Evolutionary conservation across 208 protist genomes (phyloP).

Genomic region (Porcisia deanei): DNA sequence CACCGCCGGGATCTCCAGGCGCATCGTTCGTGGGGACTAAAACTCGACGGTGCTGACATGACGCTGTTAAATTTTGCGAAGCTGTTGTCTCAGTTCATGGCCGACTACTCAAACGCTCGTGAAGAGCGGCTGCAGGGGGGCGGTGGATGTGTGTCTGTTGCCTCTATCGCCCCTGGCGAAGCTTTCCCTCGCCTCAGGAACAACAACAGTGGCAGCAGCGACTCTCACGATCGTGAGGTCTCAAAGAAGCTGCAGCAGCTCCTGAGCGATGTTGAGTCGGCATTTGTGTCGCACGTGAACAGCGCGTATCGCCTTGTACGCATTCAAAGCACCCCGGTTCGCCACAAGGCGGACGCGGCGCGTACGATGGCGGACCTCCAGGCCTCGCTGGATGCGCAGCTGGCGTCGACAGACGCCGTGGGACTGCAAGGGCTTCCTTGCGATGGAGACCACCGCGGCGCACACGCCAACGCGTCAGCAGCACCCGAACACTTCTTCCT

Average conservation of each 20-base stretch:
- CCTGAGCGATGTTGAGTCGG: slow-evolving; percentile 18
- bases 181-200: slow-evolving; percentile 24
- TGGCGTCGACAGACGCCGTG: background rate
- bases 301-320: slow-evolving; percentile 38
- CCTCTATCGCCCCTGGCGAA: slow-evolving; percentile 20
- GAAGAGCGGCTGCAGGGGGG: background rate
- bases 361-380: slow-evolving; percentile 34
- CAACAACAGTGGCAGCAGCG: slow-evolving; percentile 4
- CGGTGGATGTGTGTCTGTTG: slow-evolving; percentile 7
- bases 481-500: slow-evolving; percentile 7
- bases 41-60: slow-evolving; percentile 41
- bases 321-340: slow-evolving; percentile 35
- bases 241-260: slow-evolving; percentile 7
- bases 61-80: slow-evolving; percentile 41
- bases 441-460: background rate
- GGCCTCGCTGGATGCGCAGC: background rate
- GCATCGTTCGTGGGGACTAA: slow-evolving; percentile 40
- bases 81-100: slow-evolving; percentile 36
- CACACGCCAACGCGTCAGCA: background rate
- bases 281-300: slow-evolving; percentile 31
- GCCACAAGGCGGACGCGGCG: slow-evolving; percentile 26
- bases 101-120: background rate
- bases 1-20: slow-evolving; percentile 11
- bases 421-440: background rate
- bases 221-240: background rate